Evolutionary conservation across 2,329 filamentous ascomycete species (phyloP).

Genomic region (Colletotrichum chrysophilum): DNA sequence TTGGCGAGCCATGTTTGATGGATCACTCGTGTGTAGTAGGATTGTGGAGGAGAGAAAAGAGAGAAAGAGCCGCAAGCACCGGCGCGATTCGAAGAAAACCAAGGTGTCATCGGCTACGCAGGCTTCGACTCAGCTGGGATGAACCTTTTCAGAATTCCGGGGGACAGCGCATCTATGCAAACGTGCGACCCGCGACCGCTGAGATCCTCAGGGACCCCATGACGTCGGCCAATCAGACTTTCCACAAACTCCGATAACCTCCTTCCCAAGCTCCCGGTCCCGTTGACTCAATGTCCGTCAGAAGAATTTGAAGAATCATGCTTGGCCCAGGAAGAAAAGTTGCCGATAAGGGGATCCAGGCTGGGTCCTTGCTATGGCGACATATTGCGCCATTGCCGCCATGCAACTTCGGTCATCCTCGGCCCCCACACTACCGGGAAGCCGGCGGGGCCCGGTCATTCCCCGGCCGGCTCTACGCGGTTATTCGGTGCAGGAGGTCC

Average conservation of each 20-base stretch:
- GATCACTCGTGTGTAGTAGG: not conserved
- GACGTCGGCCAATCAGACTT: not conserved
- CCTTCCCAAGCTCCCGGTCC: not conserved
- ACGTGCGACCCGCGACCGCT: not conserved
- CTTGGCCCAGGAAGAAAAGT: not conserved
- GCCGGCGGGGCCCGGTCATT: not conserved
- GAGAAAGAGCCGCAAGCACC: not conserved
- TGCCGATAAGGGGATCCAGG: conserved; percentile 7
- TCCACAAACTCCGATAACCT: not conserved
- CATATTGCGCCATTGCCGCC: conserved; percentile 15
- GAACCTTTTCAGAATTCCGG: not conserved
- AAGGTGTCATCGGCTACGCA: conserved; percentile 9
- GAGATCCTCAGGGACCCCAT: not conserved
- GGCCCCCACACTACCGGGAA: conserved; percentile 2
- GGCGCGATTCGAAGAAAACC: not conserved
- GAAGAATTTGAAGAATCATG: not conserved
- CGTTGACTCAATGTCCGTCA: not conserved
- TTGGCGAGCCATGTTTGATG: not conserved
- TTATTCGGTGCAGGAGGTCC: not conserved
- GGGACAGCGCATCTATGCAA: not conserved
- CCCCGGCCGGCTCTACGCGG: not conserved
- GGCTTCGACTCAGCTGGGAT: not conserved
- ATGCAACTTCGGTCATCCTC: conserved; percentile 4
- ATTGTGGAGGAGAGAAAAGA: not conserved
- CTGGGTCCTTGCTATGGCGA: conserved; percentile 4